Conservation (phyloP, 495 filamentous ascomycete genomes). For the Neurospora intermedia region DNA sequence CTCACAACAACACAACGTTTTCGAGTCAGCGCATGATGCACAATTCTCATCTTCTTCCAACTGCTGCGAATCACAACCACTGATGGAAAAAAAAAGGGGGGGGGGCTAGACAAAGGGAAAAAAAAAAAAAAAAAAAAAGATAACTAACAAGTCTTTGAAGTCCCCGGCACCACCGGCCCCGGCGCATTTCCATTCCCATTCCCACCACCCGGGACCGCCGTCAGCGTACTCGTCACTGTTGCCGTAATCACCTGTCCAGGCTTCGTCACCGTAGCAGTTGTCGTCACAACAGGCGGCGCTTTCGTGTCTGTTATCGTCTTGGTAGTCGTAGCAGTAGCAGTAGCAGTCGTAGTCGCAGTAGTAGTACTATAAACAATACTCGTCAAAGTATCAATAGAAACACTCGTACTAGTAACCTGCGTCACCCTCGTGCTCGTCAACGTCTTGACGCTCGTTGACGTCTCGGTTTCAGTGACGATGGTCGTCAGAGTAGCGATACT, state of each 20-base stretch:
- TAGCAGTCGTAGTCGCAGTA: neutral
- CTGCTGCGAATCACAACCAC: too few species aligned
- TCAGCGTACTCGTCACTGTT: neutral
- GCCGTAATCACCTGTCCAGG: neutral
- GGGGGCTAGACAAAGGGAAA: too few species aligned
- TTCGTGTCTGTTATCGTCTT: neutral
- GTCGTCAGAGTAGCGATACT: neutral
- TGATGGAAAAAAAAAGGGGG: neutral
- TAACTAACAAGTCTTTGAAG: conserved; percentile 15
- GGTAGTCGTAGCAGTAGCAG: neutral
- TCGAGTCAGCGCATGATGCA: neutral
- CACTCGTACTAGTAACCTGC: neutral
- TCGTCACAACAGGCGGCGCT: neutral
- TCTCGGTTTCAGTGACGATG: neutral
- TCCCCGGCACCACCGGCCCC: conserved; percentile 12
- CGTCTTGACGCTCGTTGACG: neutral
- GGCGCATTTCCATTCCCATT: neutral
- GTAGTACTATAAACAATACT: neutral
- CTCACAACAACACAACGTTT: too few species aligned
- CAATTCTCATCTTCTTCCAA: neutral
- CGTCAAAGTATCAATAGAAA: neutral
- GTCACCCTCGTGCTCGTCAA: neutral
- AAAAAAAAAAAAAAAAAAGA: too few species aligned
- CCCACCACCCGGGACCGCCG: neutral
- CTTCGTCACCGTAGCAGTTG: accelerated